Base-by-base conservation (phyloP, 768 basidiomycete genomes). In the Leccinum imitatum region DNA sequence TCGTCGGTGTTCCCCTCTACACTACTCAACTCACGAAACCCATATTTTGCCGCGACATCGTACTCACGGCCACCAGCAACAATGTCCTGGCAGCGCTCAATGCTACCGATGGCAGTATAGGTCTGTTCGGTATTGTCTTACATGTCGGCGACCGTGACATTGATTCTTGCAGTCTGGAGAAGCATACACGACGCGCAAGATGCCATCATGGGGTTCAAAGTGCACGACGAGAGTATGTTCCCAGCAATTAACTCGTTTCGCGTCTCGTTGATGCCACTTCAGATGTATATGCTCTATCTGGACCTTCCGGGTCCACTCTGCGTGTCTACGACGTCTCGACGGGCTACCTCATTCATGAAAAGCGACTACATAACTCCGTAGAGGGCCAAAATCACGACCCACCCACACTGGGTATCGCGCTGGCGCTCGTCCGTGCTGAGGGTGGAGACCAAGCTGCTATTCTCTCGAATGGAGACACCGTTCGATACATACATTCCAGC, bases 71-170 rank as follows among this genome's bases (percentile, higher is more conserved):
- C 2, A 92, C 91, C 0, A 73, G 70, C 41, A 89, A 80, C 67
- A 95, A 95, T 72, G 87, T 95, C 0, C 74, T 96, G 25, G 92
- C 88, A 1, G 90, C 84, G 1, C 63, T 96, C 59, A 80, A 88
- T 67, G 80, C 83, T 7, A 76, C 79, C 8, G 82, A 88, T 65
- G 93, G 94, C 1, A 80, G 79, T 53, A 75, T 95, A 69, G 86
- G 94, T 94, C 14, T 8, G 53, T 54, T 59, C 50, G n/a, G 50
- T 21, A 41, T 62, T 58, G 41, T 54, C 56, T 30, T 56, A 23
- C 58, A 57, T 54, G 50, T 64, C 47, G 2, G 27, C 15, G 39
- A 31, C 55, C 50, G 21, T 57, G 54, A 61, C 44, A 30, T 25
- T 31, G 48, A 44, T 50, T 44, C 11, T 59, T 55, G 50, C 53